Evolutionary conservation across 495 filamentous ascomycete species (phyloP).

Genomic region (Cercophora sp.): DNA sequence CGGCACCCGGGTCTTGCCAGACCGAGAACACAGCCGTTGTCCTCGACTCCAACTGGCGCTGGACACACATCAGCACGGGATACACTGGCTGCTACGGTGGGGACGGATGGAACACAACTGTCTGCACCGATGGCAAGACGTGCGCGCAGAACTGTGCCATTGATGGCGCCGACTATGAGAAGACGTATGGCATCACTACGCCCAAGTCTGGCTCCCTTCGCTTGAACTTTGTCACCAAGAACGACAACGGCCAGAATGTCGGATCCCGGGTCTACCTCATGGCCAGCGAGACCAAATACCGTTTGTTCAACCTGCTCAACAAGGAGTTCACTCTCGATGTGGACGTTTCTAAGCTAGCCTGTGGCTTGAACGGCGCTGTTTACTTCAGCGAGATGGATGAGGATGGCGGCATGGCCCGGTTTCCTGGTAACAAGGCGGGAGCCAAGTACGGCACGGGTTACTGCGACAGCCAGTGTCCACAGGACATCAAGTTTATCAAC

Average conservation of each 20-base stretch:
- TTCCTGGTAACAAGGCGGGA: conserved; percentile 57
- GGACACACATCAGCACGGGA: conserved; percentile 52
- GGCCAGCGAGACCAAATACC: conserved; percentile 54
- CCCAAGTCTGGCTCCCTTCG: conserved; percentile 47
- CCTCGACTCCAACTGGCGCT: conserved; percentile 67
- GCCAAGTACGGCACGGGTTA: conserved; percentile 70
- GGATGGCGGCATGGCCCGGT: conserved; percentile 53
- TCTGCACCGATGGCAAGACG: conserved; percentile 50
- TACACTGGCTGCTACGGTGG: conserved; percentile 65
- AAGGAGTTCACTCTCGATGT: conserved; percentile 70
- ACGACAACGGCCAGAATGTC: conserved; percentile 48
- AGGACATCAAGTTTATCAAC: conserved; percentile 67
- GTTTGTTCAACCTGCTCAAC: conserved; percentile 59
- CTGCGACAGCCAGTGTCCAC: conserved; percentile 66
- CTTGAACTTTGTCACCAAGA: conserved; percentile 57
- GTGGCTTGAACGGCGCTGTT: conserved; percentile 67
- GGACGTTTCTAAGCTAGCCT: conserved; percentile 61
- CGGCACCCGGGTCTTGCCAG: conserved; percentile 47
- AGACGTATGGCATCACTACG: conserved; percentile 59
- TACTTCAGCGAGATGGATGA: conserved; percentile 65
- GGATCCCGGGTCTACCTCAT: conserved; percentile 62
- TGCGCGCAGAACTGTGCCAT: conserved; percentile 59
- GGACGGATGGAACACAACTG: conserved; percentile 51
- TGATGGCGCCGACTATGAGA: conserved; percentile 59
- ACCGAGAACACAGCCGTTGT: conserved; percentile 47